Base-by-base conservation (phyloP, 2,329 filamentous ascomycete genomes). In the Didymella pomorum region DNA sequence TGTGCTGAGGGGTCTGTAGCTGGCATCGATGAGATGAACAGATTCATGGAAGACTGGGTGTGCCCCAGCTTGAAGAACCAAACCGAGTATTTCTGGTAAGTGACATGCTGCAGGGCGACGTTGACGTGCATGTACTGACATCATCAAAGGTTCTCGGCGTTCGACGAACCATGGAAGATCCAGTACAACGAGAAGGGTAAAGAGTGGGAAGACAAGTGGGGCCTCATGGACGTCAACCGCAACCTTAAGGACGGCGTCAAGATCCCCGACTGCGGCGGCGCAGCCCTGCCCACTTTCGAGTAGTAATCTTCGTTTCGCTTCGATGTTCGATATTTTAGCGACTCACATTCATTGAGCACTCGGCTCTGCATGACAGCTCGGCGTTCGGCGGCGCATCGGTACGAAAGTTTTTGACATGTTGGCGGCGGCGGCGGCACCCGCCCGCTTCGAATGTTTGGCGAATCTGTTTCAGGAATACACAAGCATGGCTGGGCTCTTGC, bases 161-260 rank as follows among this genome's bases (percentile, higher is more conserved):
- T 97, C 74, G 94, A 98, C 74, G 94, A 98, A 82, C 93, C 93
- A 2, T 98, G 94, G 94, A 97, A 98, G 80, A 81, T 89, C 54
- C 72, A 77, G 18, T 97, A 88, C 79, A 89, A 97, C 75, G 81
- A 81, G 39, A 65, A 78, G 78, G 56, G 71, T 43, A 72, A 94
- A 79, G 83, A 90, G 51, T 97, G 93, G 93, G 94, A 98, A 80
- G 92, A 96, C 74, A 90, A 97, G 75, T 97, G 94, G 94, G 94
- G 95, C 10, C 79, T 98, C 14, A 88, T 98, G 87, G 92, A 96
- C 68, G 85, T 92, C 3, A 84, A 92, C 70, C 87, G 94, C 56
- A 92, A 93, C 33, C 80, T 98, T 67, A 98, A 98, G 79, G 71
- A 84, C 0, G 93, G 93, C 1, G 79, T 98, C 70, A 88, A 86